Evolutionary conservation across 441 rosid genomes (phyloP).

Genomic region (Populus hybrid): DNA sequence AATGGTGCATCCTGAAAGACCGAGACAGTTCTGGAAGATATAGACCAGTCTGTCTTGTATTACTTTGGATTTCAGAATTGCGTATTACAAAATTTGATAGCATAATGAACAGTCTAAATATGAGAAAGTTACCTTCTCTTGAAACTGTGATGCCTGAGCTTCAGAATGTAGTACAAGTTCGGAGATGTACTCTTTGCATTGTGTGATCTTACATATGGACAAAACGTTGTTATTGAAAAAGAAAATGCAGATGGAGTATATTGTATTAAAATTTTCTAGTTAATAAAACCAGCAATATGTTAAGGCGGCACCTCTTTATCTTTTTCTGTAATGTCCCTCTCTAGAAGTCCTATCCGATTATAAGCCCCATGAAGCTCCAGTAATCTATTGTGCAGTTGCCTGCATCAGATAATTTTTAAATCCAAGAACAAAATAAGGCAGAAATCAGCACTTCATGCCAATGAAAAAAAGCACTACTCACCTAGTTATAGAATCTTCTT

Average conservation of each 20-base stretch:
- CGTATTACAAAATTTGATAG: not conserved
- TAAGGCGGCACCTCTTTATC: conserved; percentile 60
- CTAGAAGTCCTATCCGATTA: conserved; percentile 45
- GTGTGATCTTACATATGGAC: conserved; percentile 54
- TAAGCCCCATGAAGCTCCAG: conserved; percentile 54
- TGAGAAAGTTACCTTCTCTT: conserved; percentile 63
- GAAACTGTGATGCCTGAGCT: conserved; percentile 87
- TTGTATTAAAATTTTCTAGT: not conserved
- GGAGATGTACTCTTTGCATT: conserved; percentile 71
- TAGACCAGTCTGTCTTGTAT: not conserved
- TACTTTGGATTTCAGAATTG: not conserved
- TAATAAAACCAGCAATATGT: conserved; percentile 9
- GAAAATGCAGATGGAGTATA: not conserved
- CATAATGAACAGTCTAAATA: not conserved
- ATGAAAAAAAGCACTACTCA: conserved; percentile 26
- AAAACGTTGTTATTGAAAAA: conserved; percentile 13
- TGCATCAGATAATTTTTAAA: conserved; percentile 27
- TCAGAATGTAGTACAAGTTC: conserved; percentile 87
- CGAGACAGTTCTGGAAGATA: conserved; percentile 11
- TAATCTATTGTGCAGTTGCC: conserved; percentile 38
- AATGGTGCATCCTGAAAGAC: not conserved
- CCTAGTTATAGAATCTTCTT: conserved; percentile 52
- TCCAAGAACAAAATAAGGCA: conserved; percentile 17
- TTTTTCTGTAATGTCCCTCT: conserved; percentile 57
- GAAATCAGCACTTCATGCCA: conserved; percentile 17